Evolutionary conservation across 441 rosid species (phyloP).

Genomic region (Pelargonium myrrhifolium): DNA sequence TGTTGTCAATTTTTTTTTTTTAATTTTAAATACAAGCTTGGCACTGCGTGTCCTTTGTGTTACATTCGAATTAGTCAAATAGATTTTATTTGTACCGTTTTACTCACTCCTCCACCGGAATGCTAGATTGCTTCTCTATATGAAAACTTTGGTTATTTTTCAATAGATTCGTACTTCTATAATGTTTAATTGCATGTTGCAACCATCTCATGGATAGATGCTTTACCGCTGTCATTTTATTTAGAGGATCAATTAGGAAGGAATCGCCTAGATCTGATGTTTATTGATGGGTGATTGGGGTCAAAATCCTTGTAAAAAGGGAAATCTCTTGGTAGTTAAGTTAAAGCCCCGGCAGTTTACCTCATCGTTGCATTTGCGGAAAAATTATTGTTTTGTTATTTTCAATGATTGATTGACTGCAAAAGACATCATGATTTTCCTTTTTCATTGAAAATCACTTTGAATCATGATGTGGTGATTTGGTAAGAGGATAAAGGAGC

Average conservation of each 20-base stretch:
- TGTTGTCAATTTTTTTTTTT: not conserved
- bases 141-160: not conserved
- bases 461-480: not conserved
- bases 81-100: not conserved
- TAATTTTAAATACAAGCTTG: not conserved
- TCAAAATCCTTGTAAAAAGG: not conserved
- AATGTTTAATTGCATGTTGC: not conserved
- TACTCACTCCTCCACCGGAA: constrained; percentile 1
- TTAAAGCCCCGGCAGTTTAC: not conserved
- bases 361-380: not conserved
- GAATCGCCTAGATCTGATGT: not conserved
- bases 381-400: not conserved
- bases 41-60: constrained; percentile 3
- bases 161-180: not conserved
- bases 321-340: not conserved
- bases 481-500: not conserved
- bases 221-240: not conserved
- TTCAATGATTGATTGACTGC: not conserved
- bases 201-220: not conserved
- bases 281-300: not conserved
- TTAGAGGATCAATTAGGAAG: not conserved
- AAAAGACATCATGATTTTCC: not conserved
- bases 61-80: constrained; percentile 9
- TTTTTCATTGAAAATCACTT: not conserved
- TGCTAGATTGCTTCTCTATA: not conserved